Conservation (phyloP, 192 early-diverging fungal species). For the Linnemannia exigua region DNA sequence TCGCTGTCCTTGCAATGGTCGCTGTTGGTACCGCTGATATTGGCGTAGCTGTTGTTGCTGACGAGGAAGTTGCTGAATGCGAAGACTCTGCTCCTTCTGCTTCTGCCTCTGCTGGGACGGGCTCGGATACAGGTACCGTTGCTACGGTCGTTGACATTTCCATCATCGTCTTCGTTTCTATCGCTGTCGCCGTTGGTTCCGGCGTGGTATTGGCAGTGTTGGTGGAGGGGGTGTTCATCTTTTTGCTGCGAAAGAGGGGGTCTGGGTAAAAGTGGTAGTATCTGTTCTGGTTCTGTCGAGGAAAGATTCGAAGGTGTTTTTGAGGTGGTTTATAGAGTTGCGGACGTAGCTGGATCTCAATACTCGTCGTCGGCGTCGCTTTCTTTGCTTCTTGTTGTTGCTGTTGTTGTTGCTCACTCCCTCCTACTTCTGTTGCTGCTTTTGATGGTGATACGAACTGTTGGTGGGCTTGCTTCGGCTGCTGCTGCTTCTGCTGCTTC, state of each 20-base stretch:
- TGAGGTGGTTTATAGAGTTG: slow-evolving; percentile 11
- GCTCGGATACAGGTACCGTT: not conserved
- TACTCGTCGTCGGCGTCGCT: not conserved
- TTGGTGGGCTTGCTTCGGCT: not conserved
- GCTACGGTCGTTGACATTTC: too few relatives aligned
- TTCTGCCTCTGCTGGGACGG: not conserved
- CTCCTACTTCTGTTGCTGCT: not conserved
- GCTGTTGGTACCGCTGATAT: not conserved
- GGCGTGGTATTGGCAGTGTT: not conserved
- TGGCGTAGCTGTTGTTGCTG: not conserved
- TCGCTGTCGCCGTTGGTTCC: not conserved
- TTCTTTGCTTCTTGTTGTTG: not conserved
- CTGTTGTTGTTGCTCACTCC: not conserved
- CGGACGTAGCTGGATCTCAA: not conserved
- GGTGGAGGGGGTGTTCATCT: slow-evolving; percentile 2
- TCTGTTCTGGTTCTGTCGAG: slow-evolving; percentile 28
- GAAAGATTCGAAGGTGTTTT: slow-evolving; percentile 12
- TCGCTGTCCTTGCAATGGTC: not conserved
- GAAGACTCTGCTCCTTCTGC: not conserved
- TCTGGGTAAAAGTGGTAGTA: slow-evolving; percentile 50
- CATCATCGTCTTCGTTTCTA: not conserved
- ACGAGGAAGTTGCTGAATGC: not conserved
- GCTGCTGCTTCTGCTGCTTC: slow-evolving; percentile 6
- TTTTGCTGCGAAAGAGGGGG: slow-evolving; percentile 23
- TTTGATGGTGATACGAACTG: not conserved